These are phyloP conservation scores for Gnomoniopsis smithogilvyi DNA, from an alignment of 2,329 filamentous ascomycete genomes.

Conservation along the genomic window DNA sequence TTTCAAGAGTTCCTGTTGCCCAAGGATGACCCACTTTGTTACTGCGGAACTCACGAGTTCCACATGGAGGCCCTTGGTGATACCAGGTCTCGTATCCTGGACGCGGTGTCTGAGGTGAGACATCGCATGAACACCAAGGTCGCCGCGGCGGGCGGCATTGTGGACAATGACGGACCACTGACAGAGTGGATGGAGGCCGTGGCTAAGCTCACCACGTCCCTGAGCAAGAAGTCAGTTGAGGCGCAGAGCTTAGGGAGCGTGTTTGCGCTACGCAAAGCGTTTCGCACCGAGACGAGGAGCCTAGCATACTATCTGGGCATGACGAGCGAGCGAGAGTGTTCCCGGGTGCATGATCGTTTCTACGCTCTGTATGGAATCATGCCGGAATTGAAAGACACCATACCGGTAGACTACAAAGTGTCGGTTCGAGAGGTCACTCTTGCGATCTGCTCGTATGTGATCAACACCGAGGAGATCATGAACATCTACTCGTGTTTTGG, in stretches of 20 bases:
- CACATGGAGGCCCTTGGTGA: background rate
- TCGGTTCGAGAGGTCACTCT: background rate
- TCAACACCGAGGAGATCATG: conserved; percentile 1
- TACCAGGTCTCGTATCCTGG: background rate
- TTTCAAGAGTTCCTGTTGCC: conserved; percentile 8
- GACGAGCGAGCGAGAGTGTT: background rate
- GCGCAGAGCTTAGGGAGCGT: background rate
- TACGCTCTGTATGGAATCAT: conserved; percentile 5
- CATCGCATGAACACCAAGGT: background rate
- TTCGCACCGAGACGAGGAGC: background rate
- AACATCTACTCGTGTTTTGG: background rate
- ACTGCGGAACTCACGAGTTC: background rate
- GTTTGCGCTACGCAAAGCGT: background rate
- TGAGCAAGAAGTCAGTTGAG: background rate
- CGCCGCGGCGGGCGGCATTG: background rate
- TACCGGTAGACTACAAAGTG: background rate
- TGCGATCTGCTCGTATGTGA: background rate
- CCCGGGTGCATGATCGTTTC: background rate
- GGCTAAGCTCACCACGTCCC: background rate
- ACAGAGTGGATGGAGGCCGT: background rate
- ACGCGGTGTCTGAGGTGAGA: background rate
- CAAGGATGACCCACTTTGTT: background rate
- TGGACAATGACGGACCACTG: background rate
- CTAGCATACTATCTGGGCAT: background rate
- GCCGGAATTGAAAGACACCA: background rate